Evolutionary conservation across 148 eudicot species (phyloP).

Genomic region (Drosera capensis): DNA sequence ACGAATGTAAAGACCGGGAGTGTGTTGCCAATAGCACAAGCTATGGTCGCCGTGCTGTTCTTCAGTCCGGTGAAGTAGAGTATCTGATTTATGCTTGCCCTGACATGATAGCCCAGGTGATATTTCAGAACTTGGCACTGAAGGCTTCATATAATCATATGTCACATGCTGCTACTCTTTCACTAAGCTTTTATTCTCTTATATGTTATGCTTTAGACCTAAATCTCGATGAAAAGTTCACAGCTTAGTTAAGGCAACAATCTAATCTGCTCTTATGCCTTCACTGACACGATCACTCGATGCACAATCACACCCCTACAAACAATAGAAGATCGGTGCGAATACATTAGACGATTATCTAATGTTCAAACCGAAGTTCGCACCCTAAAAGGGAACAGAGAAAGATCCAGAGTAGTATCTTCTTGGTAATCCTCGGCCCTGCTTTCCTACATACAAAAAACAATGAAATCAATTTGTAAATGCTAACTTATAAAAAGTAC

Average conservation of each 20-base stretch:
- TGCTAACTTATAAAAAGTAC: no score
- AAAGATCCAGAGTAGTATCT: constrained; percentile 48
- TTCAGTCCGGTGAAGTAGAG: constrained; percentile 66
- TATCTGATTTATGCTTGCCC: constrained; percentile 56
- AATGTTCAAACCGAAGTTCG: constrained; percentile 3
- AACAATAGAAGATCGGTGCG: no score
- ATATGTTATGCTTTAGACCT: no score
- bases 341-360: background rate
- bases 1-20: constrained; percentile 73
- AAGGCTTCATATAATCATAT: no score
- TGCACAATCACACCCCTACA: background rate
- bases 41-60: constrained; percentile 61
- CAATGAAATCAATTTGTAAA: no score
- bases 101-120: constrained; percentile 13
- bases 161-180: no score
- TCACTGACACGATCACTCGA: background rate
- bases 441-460: constrained; percentile 27
- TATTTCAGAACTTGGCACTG: background rate
- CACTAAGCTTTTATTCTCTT: no score
- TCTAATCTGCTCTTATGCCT: no score
- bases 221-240: no score
- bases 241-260: no score
- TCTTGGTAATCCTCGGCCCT: constrained; percentile 42
- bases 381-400: constrained; percentile 81
- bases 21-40: constrained; percentile 63